Percentiles rank a stretch among this genome's conserved stretches.
These are phyloP conservation scores for Cladophialophora carrionii DNA, from an alignment of 2,329 filamentous ascomycete species.

Conservation along the genomic window DNA sequence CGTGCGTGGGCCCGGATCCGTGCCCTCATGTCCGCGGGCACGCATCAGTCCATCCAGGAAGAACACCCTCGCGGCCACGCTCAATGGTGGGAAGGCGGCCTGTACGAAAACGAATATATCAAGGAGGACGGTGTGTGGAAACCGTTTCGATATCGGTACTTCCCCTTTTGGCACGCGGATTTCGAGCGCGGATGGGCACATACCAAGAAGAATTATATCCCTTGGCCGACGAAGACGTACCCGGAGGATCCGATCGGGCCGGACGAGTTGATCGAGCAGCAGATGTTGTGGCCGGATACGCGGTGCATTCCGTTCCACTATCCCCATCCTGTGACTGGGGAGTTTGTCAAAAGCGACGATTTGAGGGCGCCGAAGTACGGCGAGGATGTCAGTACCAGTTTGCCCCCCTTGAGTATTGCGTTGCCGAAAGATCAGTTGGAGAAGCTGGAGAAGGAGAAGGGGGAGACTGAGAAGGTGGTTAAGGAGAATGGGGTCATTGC, in stretches of 20 bases:
- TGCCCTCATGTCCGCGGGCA: slow-evolving; percentile 60
- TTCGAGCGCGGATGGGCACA: slow-evolving; percentile 59
- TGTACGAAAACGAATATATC: slow-evolving; percentile 64
- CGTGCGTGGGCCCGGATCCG: slow-evolving; percentile 58
- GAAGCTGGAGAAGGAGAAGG: slow-evolving; percentile 18
- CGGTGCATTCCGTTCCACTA: slow-evolving; percentile 45
- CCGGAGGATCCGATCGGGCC: slow-evolving; percentile 57
- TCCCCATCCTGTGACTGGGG: slow-evolving; percentile 30
- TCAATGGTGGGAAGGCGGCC: slow-evolving; percentile 63
- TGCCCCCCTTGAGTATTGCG: slow-evolving; percentile 29
- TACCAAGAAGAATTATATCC: slow-evolving; percentile 59
- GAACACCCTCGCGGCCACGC: slow-evolving; percentile 57
- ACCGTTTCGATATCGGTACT: slow-evolving; percentile 59
- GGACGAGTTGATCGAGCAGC: slow-evolving; percentile 58
- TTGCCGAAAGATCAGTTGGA: slow-evolving; percentile 30
- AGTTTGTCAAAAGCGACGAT: slow-evolving; percentile 27
- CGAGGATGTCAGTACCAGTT: slow-evolving; percentile 26
- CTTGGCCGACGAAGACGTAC: slow-evolving; percentile 54
- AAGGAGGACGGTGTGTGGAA: slow-evolving; percentile 61
- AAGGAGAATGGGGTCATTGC: slow-evolving; percentile 8
- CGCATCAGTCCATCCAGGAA: slow-evolving; percentile 56
- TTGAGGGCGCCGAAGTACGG: slow-evolving; percentile 30
- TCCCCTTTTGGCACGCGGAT: slow-evolving; percentile 62
- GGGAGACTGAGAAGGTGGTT: neutral
- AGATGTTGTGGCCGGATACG: slow-evolving; percentile 62